Base-by-base conservation (phyloP, 73 alveolate genomes). In the Halteria grandinella region DNA sequence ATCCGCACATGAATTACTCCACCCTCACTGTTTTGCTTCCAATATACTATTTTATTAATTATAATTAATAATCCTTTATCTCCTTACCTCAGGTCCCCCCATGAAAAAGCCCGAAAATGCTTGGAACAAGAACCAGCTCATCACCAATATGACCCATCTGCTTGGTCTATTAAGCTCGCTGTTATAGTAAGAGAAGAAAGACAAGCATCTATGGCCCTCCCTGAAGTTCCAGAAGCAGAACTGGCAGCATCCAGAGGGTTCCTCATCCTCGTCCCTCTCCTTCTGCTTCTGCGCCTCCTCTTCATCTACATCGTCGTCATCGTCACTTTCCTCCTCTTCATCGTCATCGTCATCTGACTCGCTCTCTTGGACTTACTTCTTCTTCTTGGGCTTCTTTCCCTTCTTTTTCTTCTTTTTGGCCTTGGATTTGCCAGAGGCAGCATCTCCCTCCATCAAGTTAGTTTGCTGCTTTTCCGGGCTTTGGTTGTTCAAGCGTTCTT, bases 171-270 rank as follows among this genome's bases (percentile, higher is more conserved):
- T 40, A 4, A 60, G 21, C 37, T 60, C 20, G 7, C 43, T 59
- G 24, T 60, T 60, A 40, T 60, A 60, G 24, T 60, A 59, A 21
- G 60, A 40, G 21, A 4, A 6, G 3, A 60, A 31, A 24, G 77
- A 36, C 48, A 7, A 60, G 21, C 37, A 1, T 60, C 77, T 60
- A 60, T 60, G 77, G 4, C 60, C 37, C 43, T 60, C 77, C 27
- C 24, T 60, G 48, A 55, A 60, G 29, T 60, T 60, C 77, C 77
- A 60, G 59, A 55, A 60, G 24, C 20, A 60, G 58, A 60, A 60
- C 41, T 40, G 60, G 24, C 77, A 60, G 58, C 77, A 60, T n/a
- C 77, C 77, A 15, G 77, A 55, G 37, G 37, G 43, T 20, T 60
- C 77, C 43, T 60, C 14, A 24, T 60, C 37, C 37, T n/a, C n/a